phyloP scores from a whole-genome alignment of 2,329 filamentous ascomycete genomes.

The Phialophora macrospora region DNA sequence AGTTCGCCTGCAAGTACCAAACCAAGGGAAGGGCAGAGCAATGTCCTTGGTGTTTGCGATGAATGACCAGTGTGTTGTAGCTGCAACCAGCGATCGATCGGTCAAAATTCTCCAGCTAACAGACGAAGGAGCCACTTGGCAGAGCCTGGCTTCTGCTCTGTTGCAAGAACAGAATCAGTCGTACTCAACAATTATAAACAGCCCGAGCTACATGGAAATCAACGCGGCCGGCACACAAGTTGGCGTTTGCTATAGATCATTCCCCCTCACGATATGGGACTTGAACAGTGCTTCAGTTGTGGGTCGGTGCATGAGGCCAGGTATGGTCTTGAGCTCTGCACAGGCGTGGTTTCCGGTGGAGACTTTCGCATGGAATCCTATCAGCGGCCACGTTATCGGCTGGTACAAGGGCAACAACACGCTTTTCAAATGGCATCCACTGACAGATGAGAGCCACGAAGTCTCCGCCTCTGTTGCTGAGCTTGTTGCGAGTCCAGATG shows the following conservation, averaged over 20 bases:
- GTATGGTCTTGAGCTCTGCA: neutral
- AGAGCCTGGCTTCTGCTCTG: slow-evolving; percentile 5
- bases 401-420: slow-evolving; percentile 42
- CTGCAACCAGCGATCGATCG: slow-evolving; percentile 16
- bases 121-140: slow-evolving; percentile 7
- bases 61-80: slow-evolving; percentile 19
- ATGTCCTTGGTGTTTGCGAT: slow-evolving; percentile 25
- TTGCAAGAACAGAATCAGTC: slow-evolving; percentile 17
- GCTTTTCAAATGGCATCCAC: slow-evolving; percentile 47
- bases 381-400: slow-evolving; percentile 42
- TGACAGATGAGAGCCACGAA: slow-evolving; percentile 41
- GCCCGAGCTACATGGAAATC: slow-evolving; percentile 33
- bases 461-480: slow-evolving; percentile 35
- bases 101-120: slow-evolving; percentile 12
- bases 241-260: slow-evolving; percentile 35
- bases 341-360: slow-evolving; percentile 24
- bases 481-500: slow-evolving; percentile 38
- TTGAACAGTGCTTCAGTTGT: slow-evolving; percentile 18
- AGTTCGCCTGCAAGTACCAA: slow-evolving; percentile 23
- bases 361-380: slow-evolving; percentile 41
- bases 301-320: slow-evolving; percentile 13
- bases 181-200: slow-evolving; percentile 16
- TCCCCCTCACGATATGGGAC: slow-evolving; percentile 36
- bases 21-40: slow-evolving; percentile 24
- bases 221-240: slow-evolving; percentile 31